These are phyloP conservation scores for Pseudogymnoascus verrucosus DNA, from an alignment of 2,329 filamentous ascomycete genomes.

Conservation along the genomic window DNA sequence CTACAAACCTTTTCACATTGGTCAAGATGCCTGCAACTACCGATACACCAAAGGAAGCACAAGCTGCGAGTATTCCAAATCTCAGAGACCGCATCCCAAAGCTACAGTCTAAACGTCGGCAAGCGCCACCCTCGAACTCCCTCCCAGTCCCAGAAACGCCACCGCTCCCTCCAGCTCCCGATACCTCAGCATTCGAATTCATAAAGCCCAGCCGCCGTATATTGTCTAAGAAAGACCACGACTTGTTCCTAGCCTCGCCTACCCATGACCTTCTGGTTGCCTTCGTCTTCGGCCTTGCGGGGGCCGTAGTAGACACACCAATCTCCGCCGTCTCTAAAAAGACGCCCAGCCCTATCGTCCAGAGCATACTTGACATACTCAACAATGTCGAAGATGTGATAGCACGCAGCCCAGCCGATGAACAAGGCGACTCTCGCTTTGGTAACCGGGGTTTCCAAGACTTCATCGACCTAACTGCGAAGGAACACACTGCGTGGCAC, in stretches of 20 bases:
- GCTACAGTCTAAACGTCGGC: constrained; percentile 55
- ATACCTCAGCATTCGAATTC: constrained; percentile 53
- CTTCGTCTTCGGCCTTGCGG: constrained; percentile 81
- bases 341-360: constrained; percentile 47
- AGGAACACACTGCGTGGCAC: constrained; percentile 53
- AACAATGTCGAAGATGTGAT: constrained; percentile 61
- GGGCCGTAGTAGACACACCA: constrained; percentile 65
- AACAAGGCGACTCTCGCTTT: constrained; percentile 83
- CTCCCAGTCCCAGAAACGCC: constrained; percentile 69
- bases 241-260: constrained; percentile 69
- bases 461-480: constrained; percentile 63
- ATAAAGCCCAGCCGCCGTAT: constrained; percentile 68
- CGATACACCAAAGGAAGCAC: constrained; percentile 11
- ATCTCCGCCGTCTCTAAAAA: constrained; percentile 52
- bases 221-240: constrained; percentile 70
- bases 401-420: constrained; percentile 64
- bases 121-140: constrained; percentile 43
- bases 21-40: constrained; percentile 22
- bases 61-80: constrained; percentile 33
- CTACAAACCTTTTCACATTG: not conserved
- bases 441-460: constrained; percentile 86
- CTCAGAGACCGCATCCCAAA: constrained; percentile 55
- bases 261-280: constrained; percentile 69
- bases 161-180: constrained; percentile 58
- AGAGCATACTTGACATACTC: constrained; percentile 61